These are phyloP conservation scores for Salvia miltiorrhiza DNA, from an alignment of 257 asterid genomes.

Conservation along the genomic window DNA sequence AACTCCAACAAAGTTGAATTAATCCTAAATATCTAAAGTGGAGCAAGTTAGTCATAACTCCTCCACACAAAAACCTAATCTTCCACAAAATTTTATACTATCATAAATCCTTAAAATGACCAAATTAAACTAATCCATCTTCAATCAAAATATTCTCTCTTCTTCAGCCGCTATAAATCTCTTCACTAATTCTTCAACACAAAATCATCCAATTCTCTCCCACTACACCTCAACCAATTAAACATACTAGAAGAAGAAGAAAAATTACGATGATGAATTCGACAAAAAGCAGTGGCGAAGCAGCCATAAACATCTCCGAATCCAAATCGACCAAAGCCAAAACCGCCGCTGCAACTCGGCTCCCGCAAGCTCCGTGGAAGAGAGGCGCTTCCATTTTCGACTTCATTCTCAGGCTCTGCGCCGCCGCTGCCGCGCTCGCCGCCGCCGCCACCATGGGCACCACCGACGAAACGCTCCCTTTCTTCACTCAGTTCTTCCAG, in stretches of 20 bases:
- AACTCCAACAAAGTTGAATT: neutral
- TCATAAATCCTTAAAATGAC: neutral
- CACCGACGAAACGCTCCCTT: slow-evolving; percentile 47
- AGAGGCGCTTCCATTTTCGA: slow-evolving; percentile 40
- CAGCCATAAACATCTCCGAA: slow-evolving; percentile 25
- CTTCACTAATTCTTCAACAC: slow-evolving; percentile 5
- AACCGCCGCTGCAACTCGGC: slow-evolving; percentile 14
- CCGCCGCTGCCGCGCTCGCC: slow-evolving; percentile 37
- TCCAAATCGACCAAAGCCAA: slow-evolving; percentile 27
- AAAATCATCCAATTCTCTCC: neutral
- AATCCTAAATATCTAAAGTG: slow-evolving; percentile 10
- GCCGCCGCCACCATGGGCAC: slow-evolving; percentile 53
- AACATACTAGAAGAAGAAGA: too few relatives aligned
- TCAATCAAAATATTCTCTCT: neutral
- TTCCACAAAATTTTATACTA: too few relatives aligned
- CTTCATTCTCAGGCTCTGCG: slow-evolving; percentile 39
- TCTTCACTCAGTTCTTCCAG: slow-evolving; percentile 52
- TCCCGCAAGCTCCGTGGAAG: slow-evolving; percentile 22
- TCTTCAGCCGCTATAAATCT: slow-evolving; percentile 17
- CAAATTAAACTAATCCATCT: slow-evolving; percentile 35
- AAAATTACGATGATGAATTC: slow-evolving; percentile 17
- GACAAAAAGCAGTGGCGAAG: slow-evolving; percentile 12
- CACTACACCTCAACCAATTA: too few relatives aligned
- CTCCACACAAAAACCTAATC: slow-evolving; percentile 7
- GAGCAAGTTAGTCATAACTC: slow-evolving; percentile 45